Conservation (phyloP, 345 rosid genomes). For the Eucalyptus virginea region DNA sequence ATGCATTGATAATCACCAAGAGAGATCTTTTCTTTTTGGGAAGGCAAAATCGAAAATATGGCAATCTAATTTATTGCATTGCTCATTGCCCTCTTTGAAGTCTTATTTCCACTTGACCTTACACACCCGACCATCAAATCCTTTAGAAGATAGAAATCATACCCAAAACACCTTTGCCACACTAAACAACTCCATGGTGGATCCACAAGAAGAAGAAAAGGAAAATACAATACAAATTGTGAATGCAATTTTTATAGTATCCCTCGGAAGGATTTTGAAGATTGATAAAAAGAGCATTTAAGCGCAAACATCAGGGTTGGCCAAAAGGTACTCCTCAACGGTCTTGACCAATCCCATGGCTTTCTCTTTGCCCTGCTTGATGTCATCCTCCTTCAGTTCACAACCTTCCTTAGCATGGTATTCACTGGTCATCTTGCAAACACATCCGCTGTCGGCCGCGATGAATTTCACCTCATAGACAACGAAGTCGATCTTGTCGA, state of each 20-base stretch:
- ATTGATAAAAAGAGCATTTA: background rate
- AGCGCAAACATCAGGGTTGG: background rate
- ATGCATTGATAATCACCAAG: too few species aligned
- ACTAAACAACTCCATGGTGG: background rate
- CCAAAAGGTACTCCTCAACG: slow-evolving; percentile 16
- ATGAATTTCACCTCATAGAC: background rate
- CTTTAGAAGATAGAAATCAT: background rate
- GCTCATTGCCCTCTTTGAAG: background rate
- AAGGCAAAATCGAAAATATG: background rate
- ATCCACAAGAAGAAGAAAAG: background rate
- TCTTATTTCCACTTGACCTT: background rate
- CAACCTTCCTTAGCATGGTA: slow-evolving; percentile 13
- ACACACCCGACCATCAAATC: background rate
- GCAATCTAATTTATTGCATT: background rate
- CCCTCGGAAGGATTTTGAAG: background rate
- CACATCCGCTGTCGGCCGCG: slow-evolving; percentile 13
- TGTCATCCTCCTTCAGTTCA: slow-evolving; percentile 14
- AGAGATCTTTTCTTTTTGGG: too few species aligned
- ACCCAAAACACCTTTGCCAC: background rate
- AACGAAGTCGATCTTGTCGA: too few species aligned
- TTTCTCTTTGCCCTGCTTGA: slow-evolving; percentile 19
- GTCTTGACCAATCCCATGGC: slow-evolving; percentile 18
- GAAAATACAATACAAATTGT: background rate
- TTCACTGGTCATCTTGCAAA: slow-evolving; percentile 19
- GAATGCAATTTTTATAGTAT: too few species aligned